Evolutionary conservation across 2,329 filamentous ascomycete genomes (phyloP), one percentile per base, ranked within the genome.

Genomic region (Ophiosphaerella herpotricha): DNA sequence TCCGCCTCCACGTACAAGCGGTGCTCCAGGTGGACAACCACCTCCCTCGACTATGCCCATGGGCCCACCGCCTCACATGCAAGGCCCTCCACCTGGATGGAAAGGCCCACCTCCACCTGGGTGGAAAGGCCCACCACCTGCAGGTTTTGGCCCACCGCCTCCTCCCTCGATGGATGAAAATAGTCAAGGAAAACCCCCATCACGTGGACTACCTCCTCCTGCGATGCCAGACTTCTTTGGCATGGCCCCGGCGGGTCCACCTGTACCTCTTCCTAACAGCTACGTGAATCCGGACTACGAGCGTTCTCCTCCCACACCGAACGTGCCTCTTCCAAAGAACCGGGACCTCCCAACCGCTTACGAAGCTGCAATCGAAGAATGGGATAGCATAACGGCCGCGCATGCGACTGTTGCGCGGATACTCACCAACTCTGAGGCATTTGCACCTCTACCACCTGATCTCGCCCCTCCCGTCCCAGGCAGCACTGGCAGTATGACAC

Each of bases 371-470:
- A 74, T 90, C 45, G 75, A 77, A 32, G 91, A 97, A 73, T 96
- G 94, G 89, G 83, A 88, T 48, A 80, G 81, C 37, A 91, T 97
- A 50, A 81, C 82, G 5, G 74, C 82, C 21, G 86, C 90, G 0
- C 90, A 97, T 55, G 80, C 85, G 32, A 72, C 84, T 1, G 84
- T 96, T 49, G 78, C 82, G 36, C 75, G 77, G 5, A 43, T 61
- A 14, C 52, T 73, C 3, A 82, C 84, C 36, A 82, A 96, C 7
- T 89, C 89, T 0, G 80, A 85, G 5, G 85, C 89, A 37, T 97
- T 95, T 71, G 82, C 88, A 54, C 87, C 90, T 1, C 75, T 97
- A 16, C 82, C 84, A 2, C 76, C 85, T 2, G 90, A 94, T 54
- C 84, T 85, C 46, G 78, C 81, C 49, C 74, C 85, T 44, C 80